Evolutionary conservation across 805 yeast genomes (phyloP).

Genomic region (Wickerhamiella nectarea): DNA sequence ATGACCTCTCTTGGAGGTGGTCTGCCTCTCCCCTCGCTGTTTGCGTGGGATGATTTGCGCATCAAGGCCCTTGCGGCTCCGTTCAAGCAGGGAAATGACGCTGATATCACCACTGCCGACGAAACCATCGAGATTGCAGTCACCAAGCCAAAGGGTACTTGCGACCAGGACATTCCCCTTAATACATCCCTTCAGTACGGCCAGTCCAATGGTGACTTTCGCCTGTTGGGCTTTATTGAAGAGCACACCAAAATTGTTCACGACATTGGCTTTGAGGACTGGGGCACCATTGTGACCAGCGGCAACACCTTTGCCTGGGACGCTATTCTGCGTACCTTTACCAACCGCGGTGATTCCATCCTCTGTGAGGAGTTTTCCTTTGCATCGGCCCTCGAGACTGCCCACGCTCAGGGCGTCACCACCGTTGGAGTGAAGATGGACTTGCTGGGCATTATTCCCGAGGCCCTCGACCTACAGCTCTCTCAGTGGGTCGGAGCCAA

Average conservation of each 20-base stretch:
- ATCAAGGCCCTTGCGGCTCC: slow-evolving; percentile 61
- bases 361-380: slow-evolving; percentile 73
- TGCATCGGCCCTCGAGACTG: slow-evolving; percentile 73
- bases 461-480: slow-evolving; percentile 45
- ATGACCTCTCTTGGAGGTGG: slow-evolving; percentile 92
- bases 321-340: slow-evolving; percentile 61
- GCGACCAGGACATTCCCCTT: slow-evolving; percentile 44
- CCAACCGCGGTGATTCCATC: slow-evolving; percentile 67
- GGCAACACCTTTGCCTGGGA: slow-evolving; percentile 94
- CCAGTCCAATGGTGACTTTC: slow-evolving; percentile 64
- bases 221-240: slow-evolving; percentile 48
- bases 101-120: slow-evolving; percentile 17
- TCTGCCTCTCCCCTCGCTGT: slow-evolving; percentile 76
- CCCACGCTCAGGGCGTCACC: slow-evolving; percentile 54
- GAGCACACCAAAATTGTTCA: slow-evolving; percentile 46
- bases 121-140: slow-evolving; percentile 26
- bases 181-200: slow-evolving; percentile 90
- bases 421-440: slow-evolving; percentile 70
- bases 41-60: slow-evolving; percentile 72
- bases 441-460: slow-evolving; percentile 63
- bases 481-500: slow-evolving; percentile 55
- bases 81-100: slow-evolving; percentile 52
- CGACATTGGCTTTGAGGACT: slow-evolving; percentile 43
- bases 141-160: slow-evolving; percentile 25
- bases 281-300: slow-evolving; percentile 57